These are phyloP conservation scores for Orobanche coerulescens DNA, from an alignment of 257 asterid species.

Conservation along the genomic window DNA sequence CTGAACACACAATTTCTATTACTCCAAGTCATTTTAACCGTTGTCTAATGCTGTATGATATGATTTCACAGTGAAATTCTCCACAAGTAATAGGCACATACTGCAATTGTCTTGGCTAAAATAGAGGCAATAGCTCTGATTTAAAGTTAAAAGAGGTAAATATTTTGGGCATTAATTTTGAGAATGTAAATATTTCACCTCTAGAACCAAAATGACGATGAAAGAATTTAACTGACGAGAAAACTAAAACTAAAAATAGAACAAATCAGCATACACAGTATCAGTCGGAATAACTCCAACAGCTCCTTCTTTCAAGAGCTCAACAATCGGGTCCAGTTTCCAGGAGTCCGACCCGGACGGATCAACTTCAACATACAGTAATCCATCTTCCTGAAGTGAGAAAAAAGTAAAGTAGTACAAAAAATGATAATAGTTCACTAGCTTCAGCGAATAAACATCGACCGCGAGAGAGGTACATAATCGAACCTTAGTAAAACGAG, in stretches of 20 bases:
- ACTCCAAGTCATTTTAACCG: too few relatives aligned
- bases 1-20: too few relatives aligned
- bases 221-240: not conserved
- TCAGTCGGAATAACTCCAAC: slow-evolving; percentile 98
- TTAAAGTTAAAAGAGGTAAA: too few relatives aligned
- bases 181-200: not conserved
- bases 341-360: slow-evolving; percentile 73
- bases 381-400: slow-evolving; percentile 45
- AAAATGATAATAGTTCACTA: not conserved
- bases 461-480: not conserved
- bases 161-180: too few relatives aligned
- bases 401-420: slow-evolving; percentile 5
- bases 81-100: not conserved
- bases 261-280: slow-evolving; percentile 51
- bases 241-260: not conserved
- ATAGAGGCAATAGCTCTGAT: too few relatives aligned
- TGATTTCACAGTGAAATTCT: not conserved
- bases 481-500: slow-evolving; percentile 66
- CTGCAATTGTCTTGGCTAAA: not conserved
- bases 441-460: not conserved
- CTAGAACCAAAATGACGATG: not conserved
- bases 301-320: slow-evolving; percentile 78
- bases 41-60: not conserved
- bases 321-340: slow-evolving; percentile 76
- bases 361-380: slow-evolving; percentile 70